Conservation (phyloP, 495 filamentous ascomycete genomes). For the Lophiostoma macrostomum region DNA sequence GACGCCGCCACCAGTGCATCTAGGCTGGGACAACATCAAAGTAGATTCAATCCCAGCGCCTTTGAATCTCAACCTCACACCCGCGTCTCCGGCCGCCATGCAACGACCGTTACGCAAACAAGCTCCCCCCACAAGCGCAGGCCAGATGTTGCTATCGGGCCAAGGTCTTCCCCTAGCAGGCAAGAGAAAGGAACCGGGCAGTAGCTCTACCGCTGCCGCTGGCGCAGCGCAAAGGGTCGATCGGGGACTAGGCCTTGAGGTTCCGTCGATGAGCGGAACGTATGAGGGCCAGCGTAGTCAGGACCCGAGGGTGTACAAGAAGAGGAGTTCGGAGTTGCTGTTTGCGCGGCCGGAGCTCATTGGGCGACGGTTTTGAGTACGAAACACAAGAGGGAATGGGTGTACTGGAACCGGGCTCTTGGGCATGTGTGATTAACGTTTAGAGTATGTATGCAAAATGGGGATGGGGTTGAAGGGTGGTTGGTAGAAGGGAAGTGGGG, state of each 20-base stretch:
- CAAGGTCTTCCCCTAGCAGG: slow-evolving; percentile 11
- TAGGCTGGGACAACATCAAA: slow-evolving; percentile 28
- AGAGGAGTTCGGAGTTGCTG: too few relatives aligned
- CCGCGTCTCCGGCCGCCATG: not conserved
- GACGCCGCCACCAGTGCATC: slow-evolving; percentile 7
- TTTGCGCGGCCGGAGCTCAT: too few relatives aligned
- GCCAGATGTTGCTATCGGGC: slow-evolving; percentile 3
- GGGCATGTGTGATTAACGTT: too few relatives aligned
- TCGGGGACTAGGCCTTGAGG: slow-evolving; percentile 1
- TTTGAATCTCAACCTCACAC: not conserved
- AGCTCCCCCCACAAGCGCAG: slow-evolving; percentile 1
- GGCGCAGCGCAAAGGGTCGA: not conserved
- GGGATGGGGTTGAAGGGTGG: too few relatives aligned
- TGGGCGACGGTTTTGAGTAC: too few relatives aligned
- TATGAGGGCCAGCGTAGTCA: slow-evolving; percentile 1
- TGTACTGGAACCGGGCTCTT: too few relatives aligned
- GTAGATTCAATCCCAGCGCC: not conserved
- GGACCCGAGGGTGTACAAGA: too few relatives aligned
- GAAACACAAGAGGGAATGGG: too few relatives aligned
- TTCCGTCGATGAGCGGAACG: not conserved
- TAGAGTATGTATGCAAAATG: too few relatives aligned
- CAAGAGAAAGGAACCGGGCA: slow-evolving; percentile 1
- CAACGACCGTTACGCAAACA: not conserved
- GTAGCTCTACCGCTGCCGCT: too few relatives aligned
- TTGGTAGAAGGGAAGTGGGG: too few relatives aligned